These are phyloP conservation scores for Russula sp. DNA, from an alignment of 768 basidiomycete genomes.

Conservation along the genomic window DNA sequence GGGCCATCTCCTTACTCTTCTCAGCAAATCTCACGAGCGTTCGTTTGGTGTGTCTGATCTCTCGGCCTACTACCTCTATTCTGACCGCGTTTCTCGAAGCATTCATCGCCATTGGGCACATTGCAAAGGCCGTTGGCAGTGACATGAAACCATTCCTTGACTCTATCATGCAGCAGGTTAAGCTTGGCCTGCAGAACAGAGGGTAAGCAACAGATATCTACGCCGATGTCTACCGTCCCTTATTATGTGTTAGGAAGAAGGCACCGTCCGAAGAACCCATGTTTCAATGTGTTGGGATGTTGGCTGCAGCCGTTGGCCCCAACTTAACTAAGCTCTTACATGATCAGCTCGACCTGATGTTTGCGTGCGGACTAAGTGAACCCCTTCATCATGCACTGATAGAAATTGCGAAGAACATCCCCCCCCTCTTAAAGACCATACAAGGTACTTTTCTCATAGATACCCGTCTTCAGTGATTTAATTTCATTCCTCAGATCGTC, in stretches of 20 bases:
- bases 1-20: slow-evolving; percentile 82
- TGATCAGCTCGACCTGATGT: slow-evolving; percentile 96
- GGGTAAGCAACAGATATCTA: slow-evolving; percentile 53
- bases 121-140: slow-evolving; percentile 85
- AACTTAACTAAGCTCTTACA: slow-evolving; percentile 94
- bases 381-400: slow-evolving; percentile 80
- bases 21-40: slow-evolving; percentile 86
- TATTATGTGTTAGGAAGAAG: slow-evolving; percentile 65
- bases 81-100: slow-evolving; percentile 46
- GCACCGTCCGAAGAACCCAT: slow-evolving; percentile 92
- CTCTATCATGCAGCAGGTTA: slow-evolving; percentile 83
- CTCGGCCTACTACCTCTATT: neutral
- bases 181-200: slow-evolving; percentile 79
- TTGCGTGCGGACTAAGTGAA: slow-evolving; percentile 89
- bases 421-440: slow-evolving; percentile 85
- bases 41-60: slow-evolving; percentile 63
- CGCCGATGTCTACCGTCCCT: neutral
- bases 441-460: slow-evolving; percentile 59
- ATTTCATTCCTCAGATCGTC: slow-evolving; percentile 57
- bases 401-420: slow-evolving; percentile 82
- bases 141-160: slow-evolving; percentile 97
- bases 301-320: slow-evolving; percentile 91
- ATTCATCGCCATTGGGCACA: slow-evolving; percentile 95
- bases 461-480: slow-evolving; percentile 1
- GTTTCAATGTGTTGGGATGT: slow-evolving; percentile 96